Evolutionary conservation across 768 basidiomycete species (phyloP), one percentile per base, ranked within the genome.

Genomic region (Amanita fuliginea): DNA sequence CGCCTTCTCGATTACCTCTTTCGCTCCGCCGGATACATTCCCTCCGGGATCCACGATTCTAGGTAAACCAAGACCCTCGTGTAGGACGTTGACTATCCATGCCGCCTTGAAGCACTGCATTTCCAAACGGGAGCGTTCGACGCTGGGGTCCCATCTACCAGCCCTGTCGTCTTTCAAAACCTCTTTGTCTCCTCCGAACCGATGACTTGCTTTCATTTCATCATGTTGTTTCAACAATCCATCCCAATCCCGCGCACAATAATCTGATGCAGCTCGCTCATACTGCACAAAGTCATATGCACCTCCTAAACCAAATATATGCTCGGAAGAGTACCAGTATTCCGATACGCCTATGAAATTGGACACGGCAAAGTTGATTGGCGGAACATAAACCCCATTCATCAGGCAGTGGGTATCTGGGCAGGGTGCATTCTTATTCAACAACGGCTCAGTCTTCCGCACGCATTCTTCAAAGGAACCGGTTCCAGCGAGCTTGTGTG

Each of bases 61-160:
- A 21, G 96, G 96, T 62, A 99, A 78, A 7, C 93, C 93, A 44
- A 99, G 83, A 26, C 96, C 96, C 61, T 96, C 91, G 56, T 98
- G 95, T 2, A 99, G 66, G 33, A 99, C 86, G 64, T 98, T 97
- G 46, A 86, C 83, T 48, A 99, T 77, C 96, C 96, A 99, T 2
- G 96, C 94, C 1, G 95, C 92, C 65, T 99, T 99, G 81, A 99
- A 99, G 63, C 96, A 99, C 62, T 98, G 96, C 87, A 95, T 88
- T 67, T 95, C 80, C 52, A 99, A 67, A 41, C 95, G 78, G 19
- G 87, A 77, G 32, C 88, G 65, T 62, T 94, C 94, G 51, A 95
- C 83, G 48, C 78, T 68, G 34, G 79, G 70, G 19, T 77, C 77
- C 87, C 86, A 89, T 55, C 75, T 73, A 0, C 81, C 82, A 3